Conservation (phyloP, 352 stramenopile species). For the Globisporangium apiculatum region DNA sequence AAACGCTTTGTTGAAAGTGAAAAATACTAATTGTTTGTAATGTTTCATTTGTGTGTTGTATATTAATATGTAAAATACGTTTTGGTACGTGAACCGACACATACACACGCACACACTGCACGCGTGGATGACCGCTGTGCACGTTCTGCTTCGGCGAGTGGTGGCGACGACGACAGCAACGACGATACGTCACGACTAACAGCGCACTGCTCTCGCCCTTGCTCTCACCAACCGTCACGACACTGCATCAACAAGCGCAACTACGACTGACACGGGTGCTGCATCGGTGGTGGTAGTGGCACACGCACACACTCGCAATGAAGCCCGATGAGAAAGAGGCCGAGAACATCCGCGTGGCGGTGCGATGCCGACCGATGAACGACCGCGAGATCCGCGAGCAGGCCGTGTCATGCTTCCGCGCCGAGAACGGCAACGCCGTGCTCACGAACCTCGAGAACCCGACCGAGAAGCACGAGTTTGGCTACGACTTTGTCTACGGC, state of each 20-base stretch:
- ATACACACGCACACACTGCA: too few relatives aligned
- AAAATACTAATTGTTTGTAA: too few relatives aligned
- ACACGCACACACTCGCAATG: slow-evolving; percentile 20
- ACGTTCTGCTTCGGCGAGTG: neutral
- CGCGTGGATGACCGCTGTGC: neutral
- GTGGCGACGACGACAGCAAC: neutral
- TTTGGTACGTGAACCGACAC: neutral
- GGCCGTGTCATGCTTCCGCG: slow-evolving; percentile 62
- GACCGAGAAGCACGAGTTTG: slow-evolving; percentile 76
- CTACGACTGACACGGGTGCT: too few relatives aligned
- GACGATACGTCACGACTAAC: neutral
- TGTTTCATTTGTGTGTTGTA: too few relatives aligned
- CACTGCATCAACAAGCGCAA: too few relatives aligned
- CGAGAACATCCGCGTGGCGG: slow-evolving; percentile 89
- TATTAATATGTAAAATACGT: too few relatives aligned
- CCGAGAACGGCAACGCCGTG: slow-evolving; percentile 65
- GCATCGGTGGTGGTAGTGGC: neutral
- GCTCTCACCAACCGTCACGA: too few relatives aligned
- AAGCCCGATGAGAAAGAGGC: slow-evolving; percentile 75
- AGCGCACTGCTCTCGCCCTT: too few relatives aligned
- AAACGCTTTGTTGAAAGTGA: too few relatives aligned
- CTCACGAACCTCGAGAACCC: slow-evolving; percentile 82
- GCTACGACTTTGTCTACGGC: slow-evolving; percentile 86
- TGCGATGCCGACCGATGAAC: slow-evolving; percentile 90
- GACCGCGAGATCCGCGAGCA: slow-evolving; percentile 79